Evolutionary conservation across 805 yeast genomes (phyloP).

Genomic region (Candida railenensis): DNA sequence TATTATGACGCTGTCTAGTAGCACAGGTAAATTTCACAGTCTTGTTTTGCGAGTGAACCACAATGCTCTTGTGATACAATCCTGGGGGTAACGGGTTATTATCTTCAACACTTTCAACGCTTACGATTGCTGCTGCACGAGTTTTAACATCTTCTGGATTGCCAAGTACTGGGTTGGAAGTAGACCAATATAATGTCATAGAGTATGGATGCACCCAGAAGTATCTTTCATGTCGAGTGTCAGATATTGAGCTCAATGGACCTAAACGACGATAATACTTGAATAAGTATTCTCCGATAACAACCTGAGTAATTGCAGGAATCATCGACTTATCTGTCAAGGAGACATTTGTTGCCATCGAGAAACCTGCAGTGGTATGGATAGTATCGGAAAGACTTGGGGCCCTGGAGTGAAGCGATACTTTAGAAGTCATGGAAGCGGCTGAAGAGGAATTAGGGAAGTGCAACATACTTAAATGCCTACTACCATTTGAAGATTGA

Average conservation of each 20-base stretch:
- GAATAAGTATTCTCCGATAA: conserved; percentile 86
- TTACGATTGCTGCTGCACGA: conserved; percentile 74
- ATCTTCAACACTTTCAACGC: conserved; percentile 79
- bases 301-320: conserved; percentile 87
- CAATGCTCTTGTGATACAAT: conserved; percentile 76
- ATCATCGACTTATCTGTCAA: conserved; percentile 69
- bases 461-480: neutral
- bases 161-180: conserved; percentile 70
- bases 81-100: conserved; percentile 89
- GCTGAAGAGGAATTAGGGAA: conserved; percentile 11
- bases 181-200: conserved; percentile 86
- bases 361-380: conserved; percentile 31
- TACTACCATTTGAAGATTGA: neutral
- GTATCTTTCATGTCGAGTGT: conserved; percentile 82
- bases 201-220: conserved; percentile 98
- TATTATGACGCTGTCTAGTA: conserved; percentile 81
- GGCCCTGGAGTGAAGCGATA: conserved; percentile 26
- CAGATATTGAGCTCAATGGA: conserved; percentile 70
- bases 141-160: conserved; percentile 68
- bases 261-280: conserved; percentile 82
- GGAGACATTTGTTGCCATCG: conserved; percentile 62
- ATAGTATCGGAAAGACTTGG: conserved; percentile 32
- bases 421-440: conserved; percentile 22
- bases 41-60: conserved; percentile 67
- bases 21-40: conserved; percentile 82